Conservation (phyloP, 164 flowering plant species). For the Piper betle region DNA sequence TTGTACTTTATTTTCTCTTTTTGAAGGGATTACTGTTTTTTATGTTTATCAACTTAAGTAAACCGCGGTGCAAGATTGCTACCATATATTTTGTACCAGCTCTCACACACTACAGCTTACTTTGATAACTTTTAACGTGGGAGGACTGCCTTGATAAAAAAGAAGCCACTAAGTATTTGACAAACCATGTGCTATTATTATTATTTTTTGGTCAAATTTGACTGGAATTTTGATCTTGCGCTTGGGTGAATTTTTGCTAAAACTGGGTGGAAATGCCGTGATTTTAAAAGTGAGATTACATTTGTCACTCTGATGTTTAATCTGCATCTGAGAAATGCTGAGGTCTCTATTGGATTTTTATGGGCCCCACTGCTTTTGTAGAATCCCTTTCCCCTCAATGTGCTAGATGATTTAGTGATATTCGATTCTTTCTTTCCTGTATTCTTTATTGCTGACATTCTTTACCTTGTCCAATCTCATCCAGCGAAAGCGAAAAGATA, state of each 20-base stretch:
- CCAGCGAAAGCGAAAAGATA: slow-evolving; percentile 47
- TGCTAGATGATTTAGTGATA: no score
- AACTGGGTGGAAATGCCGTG: neutral
- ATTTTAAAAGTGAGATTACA: neutral
- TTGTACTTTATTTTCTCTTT: no score
- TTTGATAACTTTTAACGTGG: no score
- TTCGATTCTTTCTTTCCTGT: neutral
- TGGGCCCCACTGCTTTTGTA: neutral
- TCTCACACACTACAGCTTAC: no score
- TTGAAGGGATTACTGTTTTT: no score
- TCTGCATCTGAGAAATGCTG: neutral
- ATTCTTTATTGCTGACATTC: neutral
- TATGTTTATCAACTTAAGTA: no score
- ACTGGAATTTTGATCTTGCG: neutral
- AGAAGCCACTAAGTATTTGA: no score
- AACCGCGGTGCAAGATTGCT: no score
- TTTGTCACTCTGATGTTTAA: neutral
- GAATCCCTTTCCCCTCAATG: neutral
- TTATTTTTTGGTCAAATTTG: no score
- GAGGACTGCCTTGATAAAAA: no score
- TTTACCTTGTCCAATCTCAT: neutral
- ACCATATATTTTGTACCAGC: no score
- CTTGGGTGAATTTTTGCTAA: neutral
- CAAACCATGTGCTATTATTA: no score
- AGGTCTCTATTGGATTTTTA: neutral